phyloP scores from a whole-genome alignment of 371 early-diverging fungal genomes.

The Mucor racemosus region DNA sequence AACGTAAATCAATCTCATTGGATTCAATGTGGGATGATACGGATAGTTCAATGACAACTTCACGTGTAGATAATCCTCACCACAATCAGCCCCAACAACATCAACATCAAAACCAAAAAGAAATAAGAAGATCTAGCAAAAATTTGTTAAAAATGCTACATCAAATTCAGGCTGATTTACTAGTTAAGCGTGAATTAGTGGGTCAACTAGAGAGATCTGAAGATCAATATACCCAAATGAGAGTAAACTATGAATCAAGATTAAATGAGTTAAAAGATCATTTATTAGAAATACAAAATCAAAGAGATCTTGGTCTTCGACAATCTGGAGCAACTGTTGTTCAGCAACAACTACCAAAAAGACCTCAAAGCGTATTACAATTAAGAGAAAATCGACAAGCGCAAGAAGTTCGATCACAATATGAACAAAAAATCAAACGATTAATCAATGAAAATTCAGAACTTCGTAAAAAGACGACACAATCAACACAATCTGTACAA shows the following conservation, averaged over 20 bases:
- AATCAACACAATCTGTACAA: constrained; percentile 51
- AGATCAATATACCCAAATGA: constrained; percentile 59
- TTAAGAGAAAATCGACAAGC: constrained; percentile 38
- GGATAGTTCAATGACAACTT: constrained; percentile 42
- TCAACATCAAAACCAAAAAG: constrained; percentile 2
- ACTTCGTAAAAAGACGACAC: constrained; percentile 57
- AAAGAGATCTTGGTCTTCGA: constrained; percentile 56
- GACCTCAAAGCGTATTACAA: constrained; percentile 19
- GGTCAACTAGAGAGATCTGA: constrained; percentile 60
- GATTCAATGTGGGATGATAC: constrained; percentile 52
- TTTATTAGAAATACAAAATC: constrained; percentile 57
- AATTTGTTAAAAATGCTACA: constrained; percentile 56
- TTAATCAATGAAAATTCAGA: constrained; percentile 70
- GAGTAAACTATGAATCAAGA: constrained; percentile 68
- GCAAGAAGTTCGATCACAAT: constrained; percentile 43
- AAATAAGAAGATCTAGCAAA: constrained; percentile 32
- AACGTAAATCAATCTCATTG: constrained; percentile 47
- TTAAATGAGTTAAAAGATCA: constrained; percentile 62
- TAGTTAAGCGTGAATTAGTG: constrained; percentile 62
- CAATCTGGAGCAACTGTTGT: constrained; percentile 4
- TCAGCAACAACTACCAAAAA: not conserved
- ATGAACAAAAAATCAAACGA: constrained; percentile 69
- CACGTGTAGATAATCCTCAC: constrained; percentile 21
- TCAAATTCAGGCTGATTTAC: constrained; percentile 71
- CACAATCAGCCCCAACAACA: not conserved